phyloP scores from a whole-genome alignment of 2,329 filamentous ascomycete species.

The Didymella segeticola region DNA sequence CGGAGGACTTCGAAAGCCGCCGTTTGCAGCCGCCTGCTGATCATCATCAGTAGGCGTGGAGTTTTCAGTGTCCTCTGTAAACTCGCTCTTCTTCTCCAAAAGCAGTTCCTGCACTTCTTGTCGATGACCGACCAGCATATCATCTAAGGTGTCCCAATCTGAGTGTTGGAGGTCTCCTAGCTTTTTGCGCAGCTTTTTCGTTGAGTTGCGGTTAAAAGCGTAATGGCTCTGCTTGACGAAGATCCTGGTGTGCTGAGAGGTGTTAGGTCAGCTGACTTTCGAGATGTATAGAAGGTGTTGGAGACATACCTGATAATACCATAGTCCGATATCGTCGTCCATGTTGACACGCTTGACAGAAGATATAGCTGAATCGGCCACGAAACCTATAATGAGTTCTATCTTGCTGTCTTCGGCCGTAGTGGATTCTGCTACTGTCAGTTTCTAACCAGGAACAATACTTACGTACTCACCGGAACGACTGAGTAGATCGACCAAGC shows the following conservation, averaged over 20 bases:
- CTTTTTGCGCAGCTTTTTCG: slow-evolving; percentile 62
- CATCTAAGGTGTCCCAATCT: slow-evolving; percentile 55
- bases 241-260: slow-evolving; percentile 70
- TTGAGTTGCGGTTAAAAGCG: slow-evolving; percentile 72
- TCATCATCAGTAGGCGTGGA: slow-evolving; percentile 33
- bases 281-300: not conserved
- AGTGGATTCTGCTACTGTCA: slow-evolving; percentile 11
- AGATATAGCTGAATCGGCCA: slow-evolving; percentile 74
- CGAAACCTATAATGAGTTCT: slow-evolving; percentile 79
- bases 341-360: slow-evolving; percentile 66
- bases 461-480: slow-evolving; percentile 66
- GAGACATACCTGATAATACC: slow-evolving; percentile 73
- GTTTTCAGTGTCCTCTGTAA: slow-evolving; percentile 34
- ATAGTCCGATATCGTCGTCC: slow-evolving; percentile 78
- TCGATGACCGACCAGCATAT: slow-evolving; percentile 64
- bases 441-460: not conserved
- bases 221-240: slow-evolving; percentile 78
- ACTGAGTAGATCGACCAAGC: slow-evolving; percentile 80
- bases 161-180: slow-evolving; percentile 63
- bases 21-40: slow-evolving; percentile 15
- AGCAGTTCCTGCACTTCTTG: slow-evolving; percentile 58
- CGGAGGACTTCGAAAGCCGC: slow-evolving; percentile 32
- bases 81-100: slow-evolving; percentile 50
- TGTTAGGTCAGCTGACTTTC: not conserved
- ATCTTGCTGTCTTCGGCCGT: slow-evolving; percentile 50